Evolutionary conservation across 2,329 filamentous ascomycete species (phyloP), one percentile per base, ranked within the genome.

Genomic region (Aspergillus fumigatiaffinis): DNA sequence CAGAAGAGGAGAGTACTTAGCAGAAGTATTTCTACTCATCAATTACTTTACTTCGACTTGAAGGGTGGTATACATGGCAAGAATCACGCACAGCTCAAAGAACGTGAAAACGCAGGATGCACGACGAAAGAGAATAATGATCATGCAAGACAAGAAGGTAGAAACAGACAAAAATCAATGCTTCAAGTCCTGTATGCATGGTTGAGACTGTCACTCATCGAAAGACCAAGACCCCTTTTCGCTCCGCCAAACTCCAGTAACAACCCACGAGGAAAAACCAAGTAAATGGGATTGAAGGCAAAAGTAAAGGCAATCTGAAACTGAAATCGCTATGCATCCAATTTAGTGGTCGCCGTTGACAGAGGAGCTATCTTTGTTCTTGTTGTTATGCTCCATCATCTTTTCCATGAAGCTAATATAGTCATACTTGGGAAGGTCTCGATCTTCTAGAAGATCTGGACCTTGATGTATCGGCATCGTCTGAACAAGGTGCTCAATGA

Each of bases 341-440:
- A 52, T 42, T 58, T 57, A 64, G 60, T 57, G 51, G 23, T 51
- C 56, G 41, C 60, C 63, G 55, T 67, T 69, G 44, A 64, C 59
- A 55, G 63, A 51, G 38, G 60, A 51, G 4, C 62, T 56, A 50
- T 58, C 60, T 48, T 66, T 63, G 48, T 65, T 68, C 48, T 71
- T 69, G 50, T 69, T 67, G 55, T 67, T 68, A 42, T 73, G 68
- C 52, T 77, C 73, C 65, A 92, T 90, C 76, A 94, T 81, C 71
- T 88, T 89, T 75, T 97, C 89, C 94, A 99, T 99, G 74, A 97
- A 99, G 62, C 85, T 87, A 63, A 97, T 92, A 78, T 99, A 99
- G 76, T 99, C 94, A 73, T 88, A 99, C 76, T 97, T 95, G 41
- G 89, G 85, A 70, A 91, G 77, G 52, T 92, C 88, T 54, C 92